These are phyloP conservation scores for Pythium sukuiense DNA, from an alignment of 352 stramenopile genomes.

Conservation along the genomic window DNA sequence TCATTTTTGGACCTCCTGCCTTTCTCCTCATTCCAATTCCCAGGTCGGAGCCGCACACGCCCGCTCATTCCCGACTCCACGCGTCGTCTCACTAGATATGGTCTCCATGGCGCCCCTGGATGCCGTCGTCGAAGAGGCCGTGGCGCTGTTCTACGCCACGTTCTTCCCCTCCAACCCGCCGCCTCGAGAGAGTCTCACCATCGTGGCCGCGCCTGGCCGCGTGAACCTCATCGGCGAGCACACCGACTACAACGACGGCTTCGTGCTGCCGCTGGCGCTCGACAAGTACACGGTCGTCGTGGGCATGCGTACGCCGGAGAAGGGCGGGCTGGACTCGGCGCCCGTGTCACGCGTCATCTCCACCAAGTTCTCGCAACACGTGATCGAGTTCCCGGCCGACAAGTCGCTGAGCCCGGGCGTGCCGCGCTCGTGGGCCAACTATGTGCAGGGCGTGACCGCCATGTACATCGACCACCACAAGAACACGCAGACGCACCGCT, in stretches of 20 bases:
- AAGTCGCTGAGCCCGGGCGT: slow-evolving; percentile 49
- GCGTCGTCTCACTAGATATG: slow-evolving; percentile 1
- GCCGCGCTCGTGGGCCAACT: slow-evolving; percentile 88
- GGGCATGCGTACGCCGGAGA: slow-evolving; percentile 38
- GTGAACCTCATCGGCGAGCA: slow-evolving; percentile 98
- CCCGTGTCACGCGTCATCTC: slow-evolving; percentile 47
- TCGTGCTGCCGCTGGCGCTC: slow-evolving; percentile 93
- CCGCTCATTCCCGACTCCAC: too few species aligned
- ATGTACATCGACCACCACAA: slow-evolving; percentile 81
- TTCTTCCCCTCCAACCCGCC: slow-evolving; percentile 41
- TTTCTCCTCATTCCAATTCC: background rate
- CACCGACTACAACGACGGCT: slow-evolving; percentile 96
- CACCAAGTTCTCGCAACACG: slow-evolving; percentile 50
- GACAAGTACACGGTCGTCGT: slow-evolving; percentile 90
- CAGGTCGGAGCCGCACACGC: too few species aligned
- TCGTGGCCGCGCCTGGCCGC: slow-evolving; percentile 85
- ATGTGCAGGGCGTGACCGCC: slow-evolving; percentile 92
- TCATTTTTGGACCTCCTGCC: slow-evolving; percentile 5
- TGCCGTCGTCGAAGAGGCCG: slow-evolving; percentile 47
- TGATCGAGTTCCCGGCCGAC: slow-evolving; percentile 55
- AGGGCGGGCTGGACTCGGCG: slow-evolving; percentile 18
- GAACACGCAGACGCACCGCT: slow-evolving; percentile 14
- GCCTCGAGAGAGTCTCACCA: slow-evolving; percentile 45
- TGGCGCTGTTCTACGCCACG: slow-evolving; percentile 60
- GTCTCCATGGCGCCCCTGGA: slow-evolving; percentile 25